A percentile compares a stretch with the other conserved stretches of the same genome.
These are phyloP conservation scores for Boletus speciosus DNA, from an alignment of 768 basidiomycete species.

Conservation along the genomic window DNA sequence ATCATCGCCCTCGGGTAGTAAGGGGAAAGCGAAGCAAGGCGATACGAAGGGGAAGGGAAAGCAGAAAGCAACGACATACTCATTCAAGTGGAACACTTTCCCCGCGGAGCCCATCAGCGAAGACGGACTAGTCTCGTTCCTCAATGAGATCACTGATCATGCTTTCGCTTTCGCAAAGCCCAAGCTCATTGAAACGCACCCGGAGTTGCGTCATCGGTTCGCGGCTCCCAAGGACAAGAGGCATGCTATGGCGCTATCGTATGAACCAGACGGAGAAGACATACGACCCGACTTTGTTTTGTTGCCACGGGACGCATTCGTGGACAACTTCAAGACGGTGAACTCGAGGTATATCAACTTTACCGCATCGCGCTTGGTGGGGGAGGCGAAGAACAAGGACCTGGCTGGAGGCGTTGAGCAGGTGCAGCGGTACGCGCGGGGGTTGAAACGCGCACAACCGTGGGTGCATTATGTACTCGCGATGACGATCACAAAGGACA, in stretches of 20 bases:
- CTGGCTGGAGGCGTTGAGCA: neutral
- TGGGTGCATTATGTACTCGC: slow-evolving; percentile 11
- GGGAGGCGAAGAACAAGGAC: slow-evolving; percentile 6
- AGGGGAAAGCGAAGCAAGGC: neutral
- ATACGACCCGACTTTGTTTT: slow-evolving; percentile 11
- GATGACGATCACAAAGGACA: neutral
- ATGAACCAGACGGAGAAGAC: slow-evolving; percentile 3
- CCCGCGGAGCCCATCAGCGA: slow-evolving; percentile 1
- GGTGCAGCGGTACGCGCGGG: neutral
- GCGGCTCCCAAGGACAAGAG: neutral
- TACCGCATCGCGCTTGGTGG: neutral
- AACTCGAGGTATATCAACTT: neutral
- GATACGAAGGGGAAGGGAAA: neutral
- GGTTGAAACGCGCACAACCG: neutral
- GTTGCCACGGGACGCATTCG: neutral
- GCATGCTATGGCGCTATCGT: slow-evolving; percentile 5
- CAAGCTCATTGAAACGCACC: neutral
- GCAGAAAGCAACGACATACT: neutral
- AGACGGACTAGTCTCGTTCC: slow-evolving; percentile 5
- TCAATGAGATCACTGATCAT: slow-evolving; percentile 8
- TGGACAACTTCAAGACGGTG: no score
- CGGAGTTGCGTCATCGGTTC: slow-evolving; percentile 9
- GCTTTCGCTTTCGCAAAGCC: slow-evolving; percentile 2
- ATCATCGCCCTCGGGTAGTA: neutral
- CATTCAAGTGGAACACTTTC: slow-evolving; percentile 3